phyloP scores from a whole-genome alignment of 225 moss, liverwort and hornwort genomes.

The Antitrichia curtipendula region DNA sequence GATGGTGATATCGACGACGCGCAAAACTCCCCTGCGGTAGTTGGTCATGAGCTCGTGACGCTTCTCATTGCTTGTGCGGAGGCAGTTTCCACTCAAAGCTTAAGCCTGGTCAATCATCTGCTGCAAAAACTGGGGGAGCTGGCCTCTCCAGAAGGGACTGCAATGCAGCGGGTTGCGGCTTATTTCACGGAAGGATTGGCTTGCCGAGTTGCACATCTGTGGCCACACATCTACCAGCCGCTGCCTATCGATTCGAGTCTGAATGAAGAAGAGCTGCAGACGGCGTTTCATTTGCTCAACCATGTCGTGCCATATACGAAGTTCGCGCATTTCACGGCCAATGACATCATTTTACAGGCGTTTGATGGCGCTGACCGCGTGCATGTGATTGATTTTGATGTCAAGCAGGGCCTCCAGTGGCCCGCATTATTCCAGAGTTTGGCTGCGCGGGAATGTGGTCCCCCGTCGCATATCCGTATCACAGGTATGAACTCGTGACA shows the following conservation, averaged over 20 bases:
- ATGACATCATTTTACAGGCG: constrained; percentile 78
- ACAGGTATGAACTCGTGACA: constrained; percentile 31
- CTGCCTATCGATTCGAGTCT: constrained; percentile 58
- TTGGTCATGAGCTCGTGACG: constrained; percentile 77
- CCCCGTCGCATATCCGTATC: constrained; percentile 79
- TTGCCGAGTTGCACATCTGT: constrained; percentile 64
- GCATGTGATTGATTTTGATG: constrained; percentile 92
- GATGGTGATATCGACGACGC: constrained; percentile 11
- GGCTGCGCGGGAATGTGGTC: constrained; percentile 59
- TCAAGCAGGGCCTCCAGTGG: constrained; percentile 98
- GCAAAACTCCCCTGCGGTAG: constrained; percentile 13
- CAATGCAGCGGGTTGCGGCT: constrained; percentile 85
- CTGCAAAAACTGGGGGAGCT: constrained; percentile 83
- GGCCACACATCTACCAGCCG: constrained; percentile 92
- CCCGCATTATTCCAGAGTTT: constrained; percentile 88
- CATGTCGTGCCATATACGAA: constrained; percentile 87
- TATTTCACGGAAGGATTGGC: constrained; percentile 92
- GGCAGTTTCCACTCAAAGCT: constrained; percentile 75
- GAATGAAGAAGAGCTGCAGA: constrained; percentile 76
- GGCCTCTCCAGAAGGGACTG: constrained; percentile 79
- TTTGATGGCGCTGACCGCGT: constrained; percentile 72
- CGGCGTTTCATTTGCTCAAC: constrained; percentile 86
- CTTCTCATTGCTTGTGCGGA: constrained; percentile 82
- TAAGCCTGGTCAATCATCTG: constrained; percentile 82
- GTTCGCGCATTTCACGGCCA: constrained; percentile 90